Base-by-base conservation (phyloP, 2,329 filamentous ascomycete genomes). In the Zarea fungicola region DNA sequence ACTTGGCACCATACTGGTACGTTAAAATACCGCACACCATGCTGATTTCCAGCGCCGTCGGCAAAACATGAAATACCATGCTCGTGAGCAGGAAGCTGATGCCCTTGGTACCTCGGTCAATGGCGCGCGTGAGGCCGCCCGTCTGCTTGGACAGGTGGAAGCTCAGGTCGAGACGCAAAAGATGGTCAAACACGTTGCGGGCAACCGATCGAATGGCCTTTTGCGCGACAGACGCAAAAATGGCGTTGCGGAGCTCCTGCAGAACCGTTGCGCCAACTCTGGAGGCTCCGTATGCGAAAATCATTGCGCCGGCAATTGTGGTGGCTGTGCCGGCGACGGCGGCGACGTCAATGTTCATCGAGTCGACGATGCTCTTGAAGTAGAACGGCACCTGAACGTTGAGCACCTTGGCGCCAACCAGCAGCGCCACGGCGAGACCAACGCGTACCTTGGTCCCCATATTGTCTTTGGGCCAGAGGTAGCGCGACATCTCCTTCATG, bases 301-400 rank as follows among this genome's bases (percentile, higher is more conserved):
- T 93, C 81, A 96, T 90, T 50, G 88, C 86, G 4, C 93, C 92
- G 10, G 90, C 93, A 7, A 96, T 85, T 0, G 89, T 90, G 45
- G 85, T 87, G 23, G 89, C 91, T 0, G 90, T 96, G 7, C 90
- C 91, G n/a, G 90, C 92, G 6, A 88, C 72, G 14, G 85, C 78
- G n/a, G 81, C 79, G 63, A 96, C 84, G 66, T 99, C 93, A 57
- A 99, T 80, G 65, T 99, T 99, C 89, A 99, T 96, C 18, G 89
- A 84, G 67, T 99, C 95, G 35, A 99, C 89, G 55, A 99, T 97
- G 67, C 74, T 91, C 75, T 97, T 97, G 75, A 99, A 99, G 75
- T 96, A 99, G 65, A 99, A 99, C 0, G 93, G 93, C 40, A 99
- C 89, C 72, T 99, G 90, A 14, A 99, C 93, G 66, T 97, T 99